Conservation (phyloP, 148 eudicot genomes). For the Pouteria glomerata region DNA sequence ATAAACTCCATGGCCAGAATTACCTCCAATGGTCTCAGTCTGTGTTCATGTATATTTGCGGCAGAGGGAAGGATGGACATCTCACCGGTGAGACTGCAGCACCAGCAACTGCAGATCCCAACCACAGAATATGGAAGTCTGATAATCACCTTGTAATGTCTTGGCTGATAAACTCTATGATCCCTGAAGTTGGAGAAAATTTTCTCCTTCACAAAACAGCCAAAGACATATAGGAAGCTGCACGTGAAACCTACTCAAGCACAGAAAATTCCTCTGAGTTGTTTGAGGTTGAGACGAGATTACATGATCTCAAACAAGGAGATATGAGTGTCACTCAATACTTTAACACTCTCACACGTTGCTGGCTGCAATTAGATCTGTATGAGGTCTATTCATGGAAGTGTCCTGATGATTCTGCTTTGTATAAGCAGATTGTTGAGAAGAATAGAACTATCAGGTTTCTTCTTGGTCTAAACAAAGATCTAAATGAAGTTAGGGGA, state of each 20-base stretch:
- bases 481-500: constrained; percentile 6
- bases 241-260: constrained; percentile 3
- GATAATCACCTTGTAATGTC: constrained; percentile 8
- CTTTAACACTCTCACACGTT: constrained; percentile 4
- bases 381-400: neutral
- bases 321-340: constrained; percentile 6
- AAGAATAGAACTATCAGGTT: neutral
- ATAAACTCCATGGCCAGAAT: constrained; percentile 13
- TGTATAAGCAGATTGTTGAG: neutral
- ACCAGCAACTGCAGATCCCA: neutral
- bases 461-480: constrained; percentile 2
- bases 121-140: neutral
- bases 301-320: constrained; percentile 8
- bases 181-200: neutral
- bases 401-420: neutral
- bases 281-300: neutral
- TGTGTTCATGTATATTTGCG: neutral
- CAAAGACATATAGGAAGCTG: constrained; percentile 11
- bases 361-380: constrained; percentile 7
- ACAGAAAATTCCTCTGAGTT: neutral
- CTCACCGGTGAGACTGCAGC: neutral
- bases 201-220: neutral
- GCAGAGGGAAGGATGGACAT: constrained; percentile 4
- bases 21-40: constrained; percentile 15
- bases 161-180: constrained; percentile 8